These are phyloP conservation scores for Conidiobolus incongruus DNA, from an alignment of 371 early-diverging fungal species.

Conservation along the genomic window DNA sequence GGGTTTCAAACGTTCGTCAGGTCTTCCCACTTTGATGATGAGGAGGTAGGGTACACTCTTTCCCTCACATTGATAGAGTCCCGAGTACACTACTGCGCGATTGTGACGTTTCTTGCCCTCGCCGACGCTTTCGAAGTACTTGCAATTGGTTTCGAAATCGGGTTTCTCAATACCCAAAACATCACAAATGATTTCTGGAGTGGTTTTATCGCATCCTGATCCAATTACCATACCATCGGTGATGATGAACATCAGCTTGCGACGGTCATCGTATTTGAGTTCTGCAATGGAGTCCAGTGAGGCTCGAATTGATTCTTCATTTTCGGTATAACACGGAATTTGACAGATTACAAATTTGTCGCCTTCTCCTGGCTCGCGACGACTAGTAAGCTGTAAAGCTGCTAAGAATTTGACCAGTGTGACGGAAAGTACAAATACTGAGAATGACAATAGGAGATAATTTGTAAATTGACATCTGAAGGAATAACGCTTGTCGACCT, in stretches of 20 bases:
- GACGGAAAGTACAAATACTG: constrained; percentile 52
- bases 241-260: constrained; percentile 52
- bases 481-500: constrained; percentile 59
- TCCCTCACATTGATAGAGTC: constrained; percentile 58
- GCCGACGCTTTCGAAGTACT: constrained; percentile 70
- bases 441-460: constrained; percentile 54
- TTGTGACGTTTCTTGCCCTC: constrained; percentile 60
- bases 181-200: constrained; percentile 70
- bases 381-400: constrained; percentile 59
- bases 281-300: constrained; percentile 46
- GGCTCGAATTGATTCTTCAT: constrained; percentile 38
- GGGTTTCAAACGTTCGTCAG: constrained; percentile 34
- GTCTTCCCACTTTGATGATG: constrained; percentile 60
- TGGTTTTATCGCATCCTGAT: constrained; percentile 69
- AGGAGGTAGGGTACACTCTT: constrained; percentile 64
- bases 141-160: constrained; percentile 50
- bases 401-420: constrained; percentile 82
- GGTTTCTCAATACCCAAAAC: constrained; percentile 55
- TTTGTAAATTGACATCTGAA: constrained; percentile 69
- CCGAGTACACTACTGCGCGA: constrained; percentile 78
- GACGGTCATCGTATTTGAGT: constrained; percentile 37
- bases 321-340: constrained; percentile 70
- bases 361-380: constrained; percentile 50
- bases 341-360: constrained; percentile 87
- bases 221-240: constrained; percentile 78